phyloP scores from a whole-genome alignment of 306 rosid species.

The Gillenia trifoliata region DNA sequence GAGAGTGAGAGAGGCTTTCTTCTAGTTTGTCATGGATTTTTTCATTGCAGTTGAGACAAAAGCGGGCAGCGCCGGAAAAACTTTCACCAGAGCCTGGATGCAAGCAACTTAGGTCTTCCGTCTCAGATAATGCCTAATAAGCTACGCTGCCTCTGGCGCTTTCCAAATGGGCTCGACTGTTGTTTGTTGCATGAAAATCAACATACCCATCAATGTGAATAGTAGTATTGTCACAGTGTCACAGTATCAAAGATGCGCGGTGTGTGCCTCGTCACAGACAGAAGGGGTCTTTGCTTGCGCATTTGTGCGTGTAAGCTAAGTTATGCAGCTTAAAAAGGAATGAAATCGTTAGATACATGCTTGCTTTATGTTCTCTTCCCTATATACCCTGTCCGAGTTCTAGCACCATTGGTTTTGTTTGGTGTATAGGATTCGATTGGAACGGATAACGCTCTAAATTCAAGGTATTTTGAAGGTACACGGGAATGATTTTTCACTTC shows the following conservation, averaged over 20 bases:
- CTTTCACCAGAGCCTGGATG: constrained; percentile 65
- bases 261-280: background rate
- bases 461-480: too few relatives aligned
- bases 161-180: background rate
- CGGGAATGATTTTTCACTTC: too few relatives aligned
- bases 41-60: constrained; percentile 65
- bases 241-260: background rate
- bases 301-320: constrained; percentile 15
- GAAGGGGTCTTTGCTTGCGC: constrained; percentile 8
- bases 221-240: background rate
- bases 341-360: background rate
- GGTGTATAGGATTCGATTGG: background rate
- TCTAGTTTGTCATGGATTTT: constrained; percentile 12
- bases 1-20: background rate
- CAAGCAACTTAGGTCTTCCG: constrained; percentile 65
- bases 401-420: background rate
- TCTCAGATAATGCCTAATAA: constrained; percentile 13
- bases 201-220: constrained; percentile 17
- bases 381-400: too few relatives aligned
- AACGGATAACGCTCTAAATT: too few relatives aligned
- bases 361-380: background rate
- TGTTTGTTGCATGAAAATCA: background rate
- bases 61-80: constrained; percentile 71
- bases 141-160: background rate
- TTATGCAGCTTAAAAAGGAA: background rate